These are phyloP conservation scores for Boehmeria nivea DNA, from an alignment of 306 rosid species.

Conservation along the genomic window DNA sequence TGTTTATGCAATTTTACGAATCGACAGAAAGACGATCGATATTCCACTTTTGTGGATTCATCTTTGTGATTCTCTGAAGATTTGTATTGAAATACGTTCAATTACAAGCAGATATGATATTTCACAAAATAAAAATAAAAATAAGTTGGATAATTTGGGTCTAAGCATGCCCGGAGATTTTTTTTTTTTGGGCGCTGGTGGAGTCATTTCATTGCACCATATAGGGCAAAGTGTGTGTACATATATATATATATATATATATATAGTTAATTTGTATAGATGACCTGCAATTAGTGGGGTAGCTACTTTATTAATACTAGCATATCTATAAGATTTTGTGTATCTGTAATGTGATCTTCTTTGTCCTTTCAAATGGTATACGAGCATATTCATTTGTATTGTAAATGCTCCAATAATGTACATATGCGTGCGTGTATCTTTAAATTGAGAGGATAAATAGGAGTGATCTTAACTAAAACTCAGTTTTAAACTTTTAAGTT, in stretches of 20 bases:
- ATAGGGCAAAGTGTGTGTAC: background rate
- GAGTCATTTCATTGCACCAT: constrained; percentile 4
- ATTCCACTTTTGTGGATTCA: constrained; percentile 11
- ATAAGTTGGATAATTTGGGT: constrained; percentile 1
- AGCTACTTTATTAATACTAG: background rate
- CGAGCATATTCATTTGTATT: background rate
- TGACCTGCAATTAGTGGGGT: background rate
- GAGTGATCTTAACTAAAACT: too few species aligned
- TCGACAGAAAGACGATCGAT: background rate
- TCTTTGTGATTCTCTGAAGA: constrained; percentile 6
- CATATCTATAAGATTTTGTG: constrained; percentile 1
- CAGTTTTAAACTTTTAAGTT: too few species aligned
- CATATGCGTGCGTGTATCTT: background rate
- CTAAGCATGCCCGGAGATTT: background rate
- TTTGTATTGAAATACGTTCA: constrained; percentile 7
- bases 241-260: background rate
- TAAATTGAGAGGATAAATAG: background rate
- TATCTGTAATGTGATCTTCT: background rate
- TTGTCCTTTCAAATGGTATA: background rate
- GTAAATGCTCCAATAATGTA: background rate
- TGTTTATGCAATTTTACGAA: too few species aligned
- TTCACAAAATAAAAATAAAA: too few species aligned
- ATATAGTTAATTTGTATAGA: background rate
- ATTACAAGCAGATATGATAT: background rate
- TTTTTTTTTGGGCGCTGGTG: background rate